phyloP scores from a whole-genome alignment of 2,329 filamentous ascomycete species.

The Didymosphaeria variabile region DNA sequence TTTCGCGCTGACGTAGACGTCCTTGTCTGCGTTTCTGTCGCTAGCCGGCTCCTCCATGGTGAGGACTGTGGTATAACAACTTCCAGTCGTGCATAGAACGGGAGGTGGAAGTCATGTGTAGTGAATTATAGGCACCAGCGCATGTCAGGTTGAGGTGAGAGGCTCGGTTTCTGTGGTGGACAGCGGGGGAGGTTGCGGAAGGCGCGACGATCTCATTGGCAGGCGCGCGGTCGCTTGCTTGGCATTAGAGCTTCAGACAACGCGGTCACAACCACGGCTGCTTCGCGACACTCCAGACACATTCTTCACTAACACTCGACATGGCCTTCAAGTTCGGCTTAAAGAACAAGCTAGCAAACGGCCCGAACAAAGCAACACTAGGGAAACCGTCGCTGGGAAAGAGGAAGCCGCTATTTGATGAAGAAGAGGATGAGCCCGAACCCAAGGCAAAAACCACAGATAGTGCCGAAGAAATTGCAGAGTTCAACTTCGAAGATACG shows the following conservation, averaged over 20 bases:
- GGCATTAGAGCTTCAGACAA: slow-evolving; percentile 24
- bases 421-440: slow-evolving; percentile 62
- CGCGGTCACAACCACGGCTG: slow-evolving; percentile 1
- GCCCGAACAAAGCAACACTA: slow-evolving; percentile 23
- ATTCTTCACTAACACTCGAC: slow-evolving; percentile 21
- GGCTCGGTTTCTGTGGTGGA: background rate
- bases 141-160: background rate
- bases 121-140: too few species aligned
- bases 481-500: slow-evolving; percentile 65
- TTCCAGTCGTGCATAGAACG: slow-evolving; percentile 29
- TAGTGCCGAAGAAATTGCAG: slow-evolving; percentile 64
- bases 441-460: slow-evolving; percentile 48
- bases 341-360: slow-evolving; percentile 63
- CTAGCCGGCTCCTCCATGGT: slow-evolving; percentile 43
- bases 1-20: slow-evolving; percentile 38
- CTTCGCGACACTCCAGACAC: background rate
- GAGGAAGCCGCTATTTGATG: slow-evolving; percentile 59
- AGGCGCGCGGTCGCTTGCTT: slow-evolving; percentile 34
- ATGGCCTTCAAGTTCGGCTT: slow-evolving; percentile 65
- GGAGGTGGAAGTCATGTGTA: background rate
- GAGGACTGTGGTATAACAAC: slow-evolving; percentile 21
- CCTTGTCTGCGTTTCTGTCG: slow-evolving; percentile 22
- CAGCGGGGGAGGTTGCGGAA: slow-evolving; percentile 39
- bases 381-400: slow-evolving; percentile 38
- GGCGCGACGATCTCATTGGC: slow-evolving; percentile 38